phyloP scores from a whole-genome alignment of 2,329 filamentous ascomycete species.

The Coniochaeta hoffmannii region DNA sequence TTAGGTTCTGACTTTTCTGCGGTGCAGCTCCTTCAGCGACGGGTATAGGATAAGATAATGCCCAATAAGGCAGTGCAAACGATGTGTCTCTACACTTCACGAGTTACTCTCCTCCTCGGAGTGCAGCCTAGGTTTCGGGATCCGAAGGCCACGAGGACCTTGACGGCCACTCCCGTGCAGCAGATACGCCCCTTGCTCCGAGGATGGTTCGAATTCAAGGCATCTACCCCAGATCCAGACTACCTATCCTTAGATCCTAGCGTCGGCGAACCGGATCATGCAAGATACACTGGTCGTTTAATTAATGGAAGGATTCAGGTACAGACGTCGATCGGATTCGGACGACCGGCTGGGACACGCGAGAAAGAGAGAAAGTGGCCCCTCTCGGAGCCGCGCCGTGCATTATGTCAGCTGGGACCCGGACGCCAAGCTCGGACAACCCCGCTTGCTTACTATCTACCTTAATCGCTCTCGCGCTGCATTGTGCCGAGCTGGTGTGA shows the following conservation, averaged over 20 bases:
- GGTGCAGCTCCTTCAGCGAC: no score
- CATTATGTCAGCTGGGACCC: background rate
- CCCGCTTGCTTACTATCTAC: background rate
- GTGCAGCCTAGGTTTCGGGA: no score
- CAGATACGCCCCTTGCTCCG: background rate
- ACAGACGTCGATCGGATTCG: background rate
- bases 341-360: background rate
- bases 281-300: background rate
- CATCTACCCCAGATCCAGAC: background rate
- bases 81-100: no score
- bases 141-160: background rate
- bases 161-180: background rate
- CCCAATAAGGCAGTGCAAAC: no score
- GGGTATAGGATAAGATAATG: no score
- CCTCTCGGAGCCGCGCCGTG: background rate
- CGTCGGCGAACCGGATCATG: background rate
- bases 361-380: background rate
- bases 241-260: background rate
- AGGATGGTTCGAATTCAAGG: background rate
- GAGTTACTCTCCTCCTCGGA: background rate
- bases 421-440: background rate
- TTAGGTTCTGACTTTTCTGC: background rate
- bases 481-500: background rate
- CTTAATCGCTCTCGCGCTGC: background rate
- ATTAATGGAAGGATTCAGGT: background rate